Conservation (phyloP, 108 stramenopile species). For the Skeletonema tropicum region DNA sequence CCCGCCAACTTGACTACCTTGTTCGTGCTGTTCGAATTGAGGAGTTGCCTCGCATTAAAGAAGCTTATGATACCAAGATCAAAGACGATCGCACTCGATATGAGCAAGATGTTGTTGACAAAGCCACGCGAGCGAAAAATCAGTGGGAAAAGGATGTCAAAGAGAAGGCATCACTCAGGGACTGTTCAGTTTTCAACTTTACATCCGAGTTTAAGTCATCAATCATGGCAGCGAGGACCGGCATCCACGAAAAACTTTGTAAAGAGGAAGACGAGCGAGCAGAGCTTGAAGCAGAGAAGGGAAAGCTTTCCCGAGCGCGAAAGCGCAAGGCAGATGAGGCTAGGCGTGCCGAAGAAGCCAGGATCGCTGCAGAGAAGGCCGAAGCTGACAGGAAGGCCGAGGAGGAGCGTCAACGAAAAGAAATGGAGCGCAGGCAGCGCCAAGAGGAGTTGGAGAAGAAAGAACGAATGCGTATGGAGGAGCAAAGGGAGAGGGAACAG, state of each 20-base stretch:
- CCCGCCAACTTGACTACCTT: conserved; percentile 89
- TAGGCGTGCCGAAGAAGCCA: conserved; percentile 57
- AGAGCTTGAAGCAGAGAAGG: conserved; percentile 77
- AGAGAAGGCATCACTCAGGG: conserved; percentile 63
- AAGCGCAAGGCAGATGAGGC: conserved; percentile 73
- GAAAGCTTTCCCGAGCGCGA: conserved; percentile 71
- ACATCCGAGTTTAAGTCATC: conserved; percentile 65
- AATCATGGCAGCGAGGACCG: conserved; percentile 71
- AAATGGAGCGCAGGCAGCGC: conserved; percentile 45
- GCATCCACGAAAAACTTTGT: conserved; percentile 61
- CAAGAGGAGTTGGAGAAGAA: conserved; percentile 58
- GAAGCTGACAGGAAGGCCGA: conserved; percentile 60
- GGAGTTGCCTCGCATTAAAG: conserved; percentile 88
- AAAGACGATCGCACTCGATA: conserved; percentile 73
- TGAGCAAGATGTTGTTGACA: conserved; percentile 75
- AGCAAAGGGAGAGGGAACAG: conserved; percentile 27
- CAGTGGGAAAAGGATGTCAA: conserved; percentile 81
- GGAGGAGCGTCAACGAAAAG: conserved; percentile 67
- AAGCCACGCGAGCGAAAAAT: conserved; percentile 62
- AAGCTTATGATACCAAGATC: conserved; percentile 70
- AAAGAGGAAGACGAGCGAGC: conserved; percentile 68
- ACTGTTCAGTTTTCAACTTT: conserved; percentile 65
- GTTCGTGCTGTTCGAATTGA: conserved; percentile 95
- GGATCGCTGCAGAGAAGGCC: conserved; percentile 42
- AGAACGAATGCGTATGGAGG: conserved; percentile 31